Evolutionary conservation across 371 early-diverging fungal species (phyloP).

Genomic region (Mucor irregularis): DNA sequence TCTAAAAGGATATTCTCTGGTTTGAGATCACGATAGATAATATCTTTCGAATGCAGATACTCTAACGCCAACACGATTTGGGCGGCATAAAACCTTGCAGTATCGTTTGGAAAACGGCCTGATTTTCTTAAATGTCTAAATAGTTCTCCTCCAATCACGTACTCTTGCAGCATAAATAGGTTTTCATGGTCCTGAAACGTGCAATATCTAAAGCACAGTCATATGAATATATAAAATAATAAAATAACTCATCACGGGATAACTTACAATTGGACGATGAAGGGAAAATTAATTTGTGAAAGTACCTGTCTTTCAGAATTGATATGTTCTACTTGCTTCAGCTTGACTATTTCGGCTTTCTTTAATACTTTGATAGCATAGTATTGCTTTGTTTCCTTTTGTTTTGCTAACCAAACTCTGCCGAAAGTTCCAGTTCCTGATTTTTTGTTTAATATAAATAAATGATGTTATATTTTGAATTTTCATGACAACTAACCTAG

Average conservation of each 20-base stretch:
- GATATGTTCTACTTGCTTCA: conserved; percentile 97
- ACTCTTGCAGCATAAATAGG: conserved; percentile 96
- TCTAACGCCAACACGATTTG: conserved; percentile 83
- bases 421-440: conserved; percentile 96
- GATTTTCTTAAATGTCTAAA: conserved; percentile 90
- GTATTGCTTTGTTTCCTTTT: conserved; percentile 57
- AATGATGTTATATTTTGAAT: conserved; percentile 1
- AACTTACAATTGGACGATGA: conserved; percentile 88
- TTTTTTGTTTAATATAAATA: conserved; percentile 31
- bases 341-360: conserved; percentile 87
- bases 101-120: conserved; percentile 87
- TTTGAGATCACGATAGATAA: conserved; percentile 95
- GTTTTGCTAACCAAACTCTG: conserved; percentile 84
- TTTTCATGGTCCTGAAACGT: conserved; percentile 91
- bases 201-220: conserved; percentile 51
- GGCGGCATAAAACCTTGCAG: conserved; percentile 83
- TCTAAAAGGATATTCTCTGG: conserved; percentile 95
- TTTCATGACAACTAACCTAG: conserved; percentile 44
- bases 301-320: conserved; percentile 95
- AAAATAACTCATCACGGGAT: conserved; percentile 43
- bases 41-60: conserved; percentile 90
- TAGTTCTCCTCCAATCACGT: conserved; percentile 95
- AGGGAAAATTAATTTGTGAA: conserved; percentile 86
- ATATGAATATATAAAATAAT: conserved; percentile 1
- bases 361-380: conserved; percentile 94